Evolutionary conservation across 2,329 filamentous ascomycete genomes (phyloP).

Genomic region (Alternaria rosae): DNA sequence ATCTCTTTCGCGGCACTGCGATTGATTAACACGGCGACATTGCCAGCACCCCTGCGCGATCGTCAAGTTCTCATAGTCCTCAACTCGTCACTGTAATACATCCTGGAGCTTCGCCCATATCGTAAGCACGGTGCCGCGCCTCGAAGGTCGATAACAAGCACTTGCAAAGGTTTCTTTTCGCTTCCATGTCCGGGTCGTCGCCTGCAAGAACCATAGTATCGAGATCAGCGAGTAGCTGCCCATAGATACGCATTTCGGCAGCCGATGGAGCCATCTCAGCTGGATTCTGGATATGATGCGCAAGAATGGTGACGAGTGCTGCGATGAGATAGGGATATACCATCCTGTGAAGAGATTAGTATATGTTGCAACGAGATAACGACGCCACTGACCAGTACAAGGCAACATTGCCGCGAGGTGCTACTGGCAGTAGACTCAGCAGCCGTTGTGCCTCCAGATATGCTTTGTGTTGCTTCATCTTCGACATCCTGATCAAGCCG

Average conservation of each 20-base stretch:
- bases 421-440: constrained; percentile 24
- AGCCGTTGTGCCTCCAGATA: constrained; percentile 27
- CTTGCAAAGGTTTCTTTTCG: constrained; percentile 22
- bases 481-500: constrained; percentile 20
- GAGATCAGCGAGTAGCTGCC: constrained; percentile 19
- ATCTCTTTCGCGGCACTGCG: background rate
- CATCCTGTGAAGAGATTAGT: constrained; percentile 12
- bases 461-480: constrained; percentile 19
- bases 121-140: background rate
- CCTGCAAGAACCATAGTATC: constrained; percentile 17
- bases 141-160: constrained; percentile 20
- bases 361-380: background rate
- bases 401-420: constrained; percentile 29
- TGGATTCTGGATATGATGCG: constrained; percentile 24
- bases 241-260: constrained; percentile 15
- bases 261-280: constrained; percentile 5
- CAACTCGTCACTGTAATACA: background rate
- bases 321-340: constrained; percentile 22
- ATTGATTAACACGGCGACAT: background rate
- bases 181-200: constrained; percentile 20
- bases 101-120: background rate
- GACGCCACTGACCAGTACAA: constrained; percentile 28
- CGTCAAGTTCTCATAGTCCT: background rate
- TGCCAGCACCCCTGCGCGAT: background rate
- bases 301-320: constrained; percentile 31